Evolutionary conservation across 1,139 yeast species (phyloP).

Genomic region (Geotrichum australiense): DNA sequence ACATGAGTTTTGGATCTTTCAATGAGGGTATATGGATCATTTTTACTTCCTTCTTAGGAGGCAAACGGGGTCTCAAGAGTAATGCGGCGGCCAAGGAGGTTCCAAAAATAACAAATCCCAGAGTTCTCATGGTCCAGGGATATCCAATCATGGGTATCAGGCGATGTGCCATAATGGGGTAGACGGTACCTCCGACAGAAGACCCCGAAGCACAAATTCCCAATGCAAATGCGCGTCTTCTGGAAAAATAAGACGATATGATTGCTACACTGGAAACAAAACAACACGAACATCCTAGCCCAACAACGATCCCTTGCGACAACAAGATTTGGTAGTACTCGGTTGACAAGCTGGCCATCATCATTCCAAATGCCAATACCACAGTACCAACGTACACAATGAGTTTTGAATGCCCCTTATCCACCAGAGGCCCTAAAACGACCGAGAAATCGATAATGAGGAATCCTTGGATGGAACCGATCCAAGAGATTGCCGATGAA

Average conservation of each 20-base stretch:
- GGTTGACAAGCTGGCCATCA: conserved; percentile 47
- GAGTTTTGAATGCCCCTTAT: conserved; percentile 33
- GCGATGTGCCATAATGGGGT: conserved; percentile 29
- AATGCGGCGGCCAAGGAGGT: conserved; percentile 23
- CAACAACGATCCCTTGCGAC: conserved; percentile 49
- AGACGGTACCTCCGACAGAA: conserved; percentile 38
- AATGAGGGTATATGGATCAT: conserved; percentile 29
- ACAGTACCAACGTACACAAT: conserved; percentile 42
- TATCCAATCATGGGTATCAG: conserved; percentile 30
- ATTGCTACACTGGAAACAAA: conserved; percentile 24
- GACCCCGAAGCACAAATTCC: conserved; percentile 55
- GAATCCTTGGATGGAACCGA: conserved; percentile 52
- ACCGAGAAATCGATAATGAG: conserved; percentile 49
- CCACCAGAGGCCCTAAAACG: conserved; percentile 55
- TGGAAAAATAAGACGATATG: conserved; percentile 46
- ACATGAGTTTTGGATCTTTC: conserved; percentile 29
- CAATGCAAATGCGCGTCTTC: conserved; percentile 48
- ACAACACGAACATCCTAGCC: conserved; percentile 39
- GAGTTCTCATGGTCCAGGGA: conserved; percentile 31
- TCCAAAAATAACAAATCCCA: conserved; percentile 30
- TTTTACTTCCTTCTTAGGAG: conserved; percentile 29
- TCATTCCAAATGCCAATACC: conserved; percentile 39
- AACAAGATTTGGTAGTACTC: conserved; percentile 50
- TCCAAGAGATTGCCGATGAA: conserved; percentile 51
- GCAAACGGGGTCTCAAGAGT: conserved; percentile 26